Base-by-base conservation (phyloP, 139 green algal genomes). In the Penium margaritaceum region DNA sequence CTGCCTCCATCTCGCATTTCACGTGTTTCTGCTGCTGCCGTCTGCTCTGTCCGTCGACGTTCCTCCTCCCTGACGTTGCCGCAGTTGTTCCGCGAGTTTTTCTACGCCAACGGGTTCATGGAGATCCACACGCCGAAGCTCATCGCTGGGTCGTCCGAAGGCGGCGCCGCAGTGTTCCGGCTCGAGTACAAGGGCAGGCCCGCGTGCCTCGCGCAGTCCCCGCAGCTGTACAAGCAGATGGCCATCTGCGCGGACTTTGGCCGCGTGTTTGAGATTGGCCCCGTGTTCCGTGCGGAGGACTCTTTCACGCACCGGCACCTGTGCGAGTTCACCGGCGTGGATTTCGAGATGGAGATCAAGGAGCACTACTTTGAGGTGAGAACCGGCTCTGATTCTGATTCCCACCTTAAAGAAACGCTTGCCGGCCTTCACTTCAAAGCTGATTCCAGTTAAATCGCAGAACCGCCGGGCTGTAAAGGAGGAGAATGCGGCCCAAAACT, bases 161-260 rank as follows among this genome's bases (percentile, higher is more conserved):
- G 94, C 57, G 94, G 94, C 60, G 87, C 94, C 19, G 74, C 85
- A 21, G 93, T 97, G 34, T 98, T 98, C 89, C 78, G 75, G 61
- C 81, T 96, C 32, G 85, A 97, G 64, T 99, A 99, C 88, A 95
- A 97, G 87, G 93, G 90, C 14, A 84, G 69, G 2, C 79, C 85
- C 33, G 94, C 86, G 44, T 99, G 94, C 85, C 84, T 99, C 46
- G 94, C 94, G 47, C 92, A 96, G 81, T 90, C 80, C 0, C 92
- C 92, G 47, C 92, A 97, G 85, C 87, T 97, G 66, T 96, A 96
- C 84, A 97, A 97, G 83, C 93, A 98, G 87, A 98, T 98, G 93
- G 90, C 91, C 43, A 95, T 99, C 80, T 91, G 82, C 51, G 85
- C 88, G 0, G 94, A 97, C 88, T 85, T 95, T 47, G 87, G 87